phyloP scores from a whole-genome alignment of 306 rosid genomes.

The Astragalus glycyphyllos region DNA sequence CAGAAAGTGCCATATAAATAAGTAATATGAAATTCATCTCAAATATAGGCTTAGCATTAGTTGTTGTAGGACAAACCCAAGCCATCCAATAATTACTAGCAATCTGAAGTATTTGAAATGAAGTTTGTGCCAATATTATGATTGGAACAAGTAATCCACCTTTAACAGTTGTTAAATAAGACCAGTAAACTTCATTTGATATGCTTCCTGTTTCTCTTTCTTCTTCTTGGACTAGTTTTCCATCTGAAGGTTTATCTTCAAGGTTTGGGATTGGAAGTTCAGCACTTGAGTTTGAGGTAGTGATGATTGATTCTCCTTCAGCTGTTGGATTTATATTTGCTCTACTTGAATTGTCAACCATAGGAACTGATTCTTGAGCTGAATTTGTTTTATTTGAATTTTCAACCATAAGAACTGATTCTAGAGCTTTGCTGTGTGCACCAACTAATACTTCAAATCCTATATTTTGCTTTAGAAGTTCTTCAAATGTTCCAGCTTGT shows the following conservation, averaged over 20 bases:
- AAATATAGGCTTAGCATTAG: slow-evolving; percentile 56
- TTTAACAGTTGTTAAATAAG: slow-evolving; percentile 78
- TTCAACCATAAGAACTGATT: slow-evolving; percentile 70
- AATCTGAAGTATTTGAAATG: slow-evolving; percentile 85
- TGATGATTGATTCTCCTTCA: slow-evolving; percentile 51
- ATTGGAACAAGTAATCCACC: slow-evolving; percentile 77
- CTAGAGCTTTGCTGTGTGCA: slow-evolving; percentile 90
- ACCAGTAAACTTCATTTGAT: slow-evolving; percentile 77
- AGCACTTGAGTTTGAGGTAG: slow-evolving; percentile 47
- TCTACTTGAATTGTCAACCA: too few species aligned
- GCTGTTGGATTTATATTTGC: slow-evolving; percentile 44
- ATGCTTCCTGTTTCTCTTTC: slow-evolving; percentile 98
- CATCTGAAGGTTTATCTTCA: slow-evolving; percentile 64
- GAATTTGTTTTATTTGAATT: slow-evolving; percentile 53
- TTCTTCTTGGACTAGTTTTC: slow-evolving; percentile 88
- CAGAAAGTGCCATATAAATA: slow-evolving; percentile 70
- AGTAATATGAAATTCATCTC: slow-evolving; percentile 63
- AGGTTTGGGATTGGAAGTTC: slow-evolving; percentile 48
- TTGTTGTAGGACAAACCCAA: slow-evolving; percentile 87
- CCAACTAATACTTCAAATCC: slow-evolving; percentile 93
- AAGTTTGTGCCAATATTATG: slow-evolving; percentile 81
- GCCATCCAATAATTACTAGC: slow-evolving; percentile 98
- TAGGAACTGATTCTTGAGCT: too few species aligned
- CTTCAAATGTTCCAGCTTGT: slow-evolving; percentile 86
- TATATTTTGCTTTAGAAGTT: slow-evolving; percentile 78